Conservation (phyloP, 2,329 filamentous ascomycete genomes). For the Aspergillus sp. region DNA sequence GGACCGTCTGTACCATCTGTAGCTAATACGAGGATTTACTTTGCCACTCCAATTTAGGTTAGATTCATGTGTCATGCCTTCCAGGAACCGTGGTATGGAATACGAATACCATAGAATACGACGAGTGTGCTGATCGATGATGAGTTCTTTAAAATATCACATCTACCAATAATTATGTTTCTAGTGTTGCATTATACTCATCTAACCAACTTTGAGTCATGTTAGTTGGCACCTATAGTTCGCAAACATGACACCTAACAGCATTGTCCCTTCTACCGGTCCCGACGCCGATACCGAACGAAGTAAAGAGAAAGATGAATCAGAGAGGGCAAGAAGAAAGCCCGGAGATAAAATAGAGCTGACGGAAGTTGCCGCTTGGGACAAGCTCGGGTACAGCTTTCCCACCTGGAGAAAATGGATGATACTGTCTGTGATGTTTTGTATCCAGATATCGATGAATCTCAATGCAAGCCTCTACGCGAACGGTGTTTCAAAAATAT, state of each 20-base stretch:
- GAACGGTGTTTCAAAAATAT: background rate
- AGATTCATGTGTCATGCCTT: background rate
- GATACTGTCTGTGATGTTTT: background rate
- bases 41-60: background rate
- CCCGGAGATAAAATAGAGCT: background rate
- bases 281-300: background rate
- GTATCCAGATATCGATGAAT: background rate
- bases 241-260: background rate
- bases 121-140: background rate
- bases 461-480: background rate
- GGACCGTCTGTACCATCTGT: background rate
- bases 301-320: background rate
- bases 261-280: background rate
- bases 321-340: background rate
- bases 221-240: background rate
- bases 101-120: background rate
- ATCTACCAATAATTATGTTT: no score
- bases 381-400: background rate
- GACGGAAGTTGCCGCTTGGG: background rate
- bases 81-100: background rate
- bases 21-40: background rate
- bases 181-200: background rate
- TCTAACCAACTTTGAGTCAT: background rate
- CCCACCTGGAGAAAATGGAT: background rate
- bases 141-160: background rate